phyloP scores from a whole-genome alignment of 1,284 basidiomycete genomes.

The Sporisorium exsertum region DNA sequence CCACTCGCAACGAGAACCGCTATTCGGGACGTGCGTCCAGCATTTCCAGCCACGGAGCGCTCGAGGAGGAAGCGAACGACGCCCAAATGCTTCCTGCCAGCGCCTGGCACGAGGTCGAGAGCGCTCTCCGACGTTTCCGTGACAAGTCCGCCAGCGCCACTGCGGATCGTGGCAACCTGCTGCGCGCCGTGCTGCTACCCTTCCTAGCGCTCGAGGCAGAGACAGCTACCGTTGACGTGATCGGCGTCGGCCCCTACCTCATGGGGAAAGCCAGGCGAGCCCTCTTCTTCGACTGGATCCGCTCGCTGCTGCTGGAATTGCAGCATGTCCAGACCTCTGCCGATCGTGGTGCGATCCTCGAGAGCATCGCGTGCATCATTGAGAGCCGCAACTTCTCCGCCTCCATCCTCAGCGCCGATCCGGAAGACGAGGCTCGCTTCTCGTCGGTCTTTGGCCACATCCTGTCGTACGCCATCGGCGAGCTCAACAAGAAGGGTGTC shows the following conservation, averaged over 20 bases:
- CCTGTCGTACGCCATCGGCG: slow-evolving; percentile 62
- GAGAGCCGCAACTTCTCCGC: slow-evolving; percentile 62
- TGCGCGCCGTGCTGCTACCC: slow-evolving; percentile 60
- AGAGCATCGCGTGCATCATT: slow-evolving; percentile 65
- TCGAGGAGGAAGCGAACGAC: slow-evolving; percentile 48
- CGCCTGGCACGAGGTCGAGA: slow-evolving; percentile 64
- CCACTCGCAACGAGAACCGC: slow-evolving; percentile 42
- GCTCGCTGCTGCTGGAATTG: slow-evolving; percentile 56
- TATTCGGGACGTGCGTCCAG: slow-evolving; percentile 39
- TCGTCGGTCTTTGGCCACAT: slow-evolving; percentile 62
- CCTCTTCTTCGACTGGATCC: slow-evolving; percentile 67
- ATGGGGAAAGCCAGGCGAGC: slow-evolving; percentile 51
- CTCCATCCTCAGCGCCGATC: slow-evolving; percentile 45
- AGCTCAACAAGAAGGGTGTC: slow-evolving; percentile 67
- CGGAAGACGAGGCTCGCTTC: slow-evolving; percentile 55
- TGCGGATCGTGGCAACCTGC: slow-evolving; percentile 57
- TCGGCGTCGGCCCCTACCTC: slow-evolving; percentile 40
- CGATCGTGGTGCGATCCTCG: slow-evolving; percentile 63
- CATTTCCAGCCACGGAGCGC: slow-evolving; percentile 34
- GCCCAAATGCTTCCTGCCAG: slow-evolving; percentile 54
- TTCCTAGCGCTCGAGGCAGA: slow-evolving; percentile 65
- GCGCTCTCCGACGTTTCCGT: slow-evolving; percentile 54
- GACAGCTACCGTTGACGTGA: slow-evolving; percentile 50
- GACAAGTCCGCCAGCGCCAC: slow-evolving; percentile 23
- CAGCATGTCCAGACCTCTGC: slow-evolving; percentile 65